Base-by-base conservation (phyloP, 148 eudicot genomes). In the Camellia japonica region DNA sequence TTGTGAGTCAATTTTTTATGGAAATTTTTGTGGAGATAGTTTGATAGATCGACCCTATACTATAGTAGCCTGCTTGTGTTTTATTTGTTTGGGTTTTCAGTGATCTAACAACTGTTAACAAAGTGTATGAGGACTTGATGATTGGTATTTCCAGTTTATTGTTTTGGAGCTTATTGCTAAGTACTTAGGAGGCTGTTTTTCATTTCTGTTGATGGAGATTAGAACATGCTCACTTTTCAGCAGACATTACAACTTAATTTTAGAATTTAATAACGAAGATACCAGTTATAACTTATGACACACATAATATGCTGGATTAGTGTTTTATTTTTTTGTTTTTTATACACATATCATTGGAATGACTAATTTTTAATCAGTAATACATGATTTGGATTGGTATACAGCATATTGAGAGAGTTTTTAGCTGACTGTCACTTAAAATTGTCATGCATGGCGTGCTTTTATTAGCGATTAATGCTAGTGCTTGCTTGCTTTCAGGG, bases 401-500 rank as follows among this genome's bases (percentile, higher is more conserved):
- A 51, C 6, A 30, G 38, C 23, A 55, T 42, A 12, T 11, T 1
- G 46, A 55, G 64, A 49, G 56, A 41, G 18, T 7, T 62, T 63
- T 12, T 10, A 11, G 56, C 56, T 19, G 49, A 63, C 20, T 11
- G 19, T 20, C 13, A 44, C 19, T n/a, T 43, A n/a, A 41, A 43
- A 41, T 8, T 62, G 4, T 44, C 3, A 46, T n/a, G n/a, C 38
- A 58, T 64, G 14, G 43, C 56, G 12, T 54, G 72, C 19, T 58
- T 67, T 4, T 68, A 38, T 20, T n/a, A 54, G 80, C 70, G 63
- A 4, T 0, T 47, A 46, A 79, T 44, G 6, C 19, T 30, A 6
- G n/a, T 80, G 20, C 62, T 20, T 54, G 12, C 66, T 81, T 79
- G 54, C 66, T 86, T 88, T 61, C 90, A 97, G 99, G 99, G 99